These are phyloP conservation scores for Inga laurina DNA, from an alignment of 306 rosid species.

Conservation along the genomic window DNA sequence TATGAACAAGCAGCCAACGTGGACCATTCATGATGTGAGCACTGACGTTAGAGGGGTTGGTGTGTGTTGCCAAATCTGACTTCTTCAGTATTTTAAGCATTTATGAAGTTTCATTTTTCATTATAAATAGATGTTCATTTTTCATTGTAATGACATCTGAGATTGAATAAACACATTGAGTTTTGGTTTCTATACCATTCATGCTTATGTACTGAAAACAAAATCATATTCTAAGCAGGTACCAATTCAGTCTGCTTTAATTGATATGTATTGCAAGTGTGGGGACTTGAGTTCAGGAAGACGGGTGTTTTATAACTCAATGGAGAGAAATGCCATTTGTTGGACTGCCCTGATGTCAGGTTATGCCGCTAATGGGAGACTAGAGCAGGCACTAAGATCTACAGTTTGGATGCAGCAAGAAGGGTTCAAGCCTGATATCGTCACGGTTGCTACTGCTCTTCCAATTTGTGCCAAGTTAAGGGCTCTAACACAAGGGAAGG, in stretches of 20 bases:
- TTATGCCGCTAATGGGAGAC: slow-evolving; percentile 68
- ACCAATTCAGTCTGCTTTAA: slow-evolving; percentile 70
- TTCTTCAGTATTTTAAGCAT: too few species aligned
- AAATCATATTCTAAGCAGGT: slow-evolving; percentile 55
- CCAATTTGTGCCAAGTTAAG: slow-evolving; percentile 78
- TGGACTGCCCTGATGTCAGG: slow-evolving; percentile 91
- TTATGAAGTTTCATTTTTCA: too few species aligned
- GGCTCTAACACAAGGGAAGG: slow-evolving; percentile 66
- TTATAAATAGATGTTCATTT: too few species aligned
- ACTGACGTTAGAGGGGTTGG: too few species aligned
- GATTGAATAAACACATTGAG: too few species aligned
- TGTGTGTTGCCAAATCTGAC: too few species aligned
- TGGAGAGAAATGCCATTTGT: slow-evolving; percentile 73
- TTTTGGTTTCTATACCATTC: too few species aligned
- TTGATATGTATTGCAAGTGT: slow-evolving; percentile 89
- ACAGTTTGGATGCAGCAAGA: slow-evolving; percentile 93
- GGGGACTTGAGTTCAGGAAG: slow-evolving; percentile 69
- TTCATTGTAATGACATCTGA: too few species aligned
- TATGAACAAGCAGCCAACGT: too few species aligned
- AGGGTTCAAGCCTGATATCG: slow-evolving; percentile 77
- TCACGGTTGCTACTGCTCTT: slow-evolving; percentile 70
- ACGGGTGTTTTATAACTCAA: slow-evolving; percentile 61
- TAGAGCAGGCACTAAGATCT: slow-evolving; percentile 76
- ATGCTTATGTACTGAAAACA: slow-evolving; percentile 72
- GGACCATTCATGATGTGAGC: too few species aligned